These are phyloP conservation scores for Phycomyces blakesleeanus DNA, from an alignment of 192 early-diverging fungal genomes.

Conservation along the genomic window DNA sequence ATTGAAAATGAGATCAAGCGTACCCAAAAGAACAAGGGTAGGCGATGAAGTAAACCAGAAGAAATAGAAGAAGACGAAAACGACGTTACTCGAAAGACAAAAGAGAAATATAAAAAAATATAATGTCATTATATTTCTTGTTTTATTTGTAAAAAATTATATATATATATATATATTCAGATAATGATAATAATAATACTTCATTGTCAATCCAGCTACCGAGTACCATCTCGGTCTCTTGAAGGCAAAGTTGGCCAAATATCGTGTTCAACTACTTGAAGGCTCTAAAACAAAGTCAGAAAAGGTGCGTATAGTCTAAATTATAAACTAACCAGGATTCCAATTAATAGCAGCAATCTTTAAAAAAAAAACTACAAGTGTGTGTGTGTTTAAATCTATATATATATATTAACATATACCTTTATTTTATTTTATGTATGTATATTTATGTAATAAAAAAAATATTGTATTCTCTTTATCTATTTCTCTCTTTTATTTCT, in stretches of 20 bases:
- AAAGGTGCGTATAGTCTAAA: conserved; percentile 40
- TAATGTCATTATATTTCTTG: no score
- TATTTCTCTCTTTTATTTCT: no score
- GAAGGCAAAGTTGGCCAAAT: conserved; percentile 93
- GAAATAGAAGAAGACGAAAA: background rate
- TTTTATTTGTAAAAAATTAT: background rate
- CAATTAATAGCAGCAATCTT: no score
- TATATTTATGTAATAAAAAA: no score
- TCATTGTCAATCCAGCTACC: conserved; percentile 55
- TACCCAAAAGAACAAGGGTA: conserved; percentile 99
- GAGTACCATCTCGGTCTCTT: conserved; percentile 98
- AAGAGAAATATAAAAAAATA: no score
- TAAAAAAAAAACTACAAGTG: no score
- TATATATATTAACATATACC: no score
- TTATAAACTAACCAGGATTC: no score
- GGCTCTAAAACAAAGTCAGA: conserved; percentile 57
- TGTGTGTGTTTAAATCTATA: no score
- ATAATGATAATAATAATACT: background rate
- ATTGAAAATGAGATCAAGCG: conserved; percentile 87
- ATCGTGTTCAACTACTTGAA: conserved; percentile 75
- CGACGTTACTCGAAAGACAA: no score
- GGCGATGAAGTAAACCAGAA: conserved; percentile 3
- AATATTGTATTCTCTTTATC: no score
- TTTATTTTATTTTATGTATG: no score
- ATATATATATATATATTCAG: background rate